phyloP scores from a whole-genome alignment of 805 yeast genomes.

The Candida parachauliodes region DNA sequence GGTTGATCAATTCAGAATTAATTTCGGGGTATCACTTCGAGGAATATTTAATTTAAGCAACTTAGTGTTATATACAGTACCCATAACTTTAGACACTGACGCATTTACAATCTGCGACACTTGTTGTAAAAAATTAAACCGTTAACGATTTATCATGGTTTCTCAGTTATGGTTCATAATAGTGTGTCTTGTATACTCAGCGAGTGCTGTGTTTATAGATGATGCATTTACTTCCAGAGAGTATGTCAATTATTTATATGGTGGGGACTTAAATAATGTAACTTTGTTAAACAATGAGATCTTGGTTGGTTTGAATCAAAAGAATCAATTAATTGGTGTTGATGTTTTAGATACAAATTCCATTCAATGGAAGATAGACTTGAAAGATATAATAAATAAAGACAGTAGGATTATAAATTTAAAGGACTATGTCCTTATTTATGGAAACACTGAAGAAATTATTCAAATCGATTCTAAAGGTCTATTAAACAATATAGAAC shows the following conservation, averaged over 20 bases:
- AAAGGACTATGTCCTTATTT: constrained; percentile 1
- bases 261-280: constrained; percentile 4
- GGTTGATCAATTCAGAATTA: neutral
- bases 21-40: neutral
- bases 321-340: constrained; percentile 10
- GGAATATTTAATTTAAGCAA: neutral
- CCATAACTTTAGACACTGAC: neutral
- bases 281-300: constrained; percentile 3
- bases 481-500: constrained; percentile 1
- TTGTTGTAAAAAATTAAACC: neutral
- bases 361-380: constrained; percentile 10
- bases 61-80: neutral
- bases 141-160: constrained; percentile 1
- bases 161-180: constrained; percentile 4
- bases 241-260: constrained; percentile 9
- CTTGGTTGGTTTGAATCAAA: constrained; percentile 4
- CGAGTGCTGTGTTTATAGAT: constrained; percentile 7
- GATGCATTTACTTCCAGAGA: constrained; percentile 11
- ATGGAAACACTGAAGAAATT: constrained; percentile 1
- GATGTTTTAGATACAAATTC: constrained; percentile 6
- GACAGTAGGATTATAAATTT: neutral
- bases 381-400: constrained; percentile 1
- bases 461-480: constrained; percentile 8
- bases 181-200: neutral
- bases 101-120: neutral